Conservation (phyloP, 805 yeast species). For the Yarrowia divulgata region DNA sequence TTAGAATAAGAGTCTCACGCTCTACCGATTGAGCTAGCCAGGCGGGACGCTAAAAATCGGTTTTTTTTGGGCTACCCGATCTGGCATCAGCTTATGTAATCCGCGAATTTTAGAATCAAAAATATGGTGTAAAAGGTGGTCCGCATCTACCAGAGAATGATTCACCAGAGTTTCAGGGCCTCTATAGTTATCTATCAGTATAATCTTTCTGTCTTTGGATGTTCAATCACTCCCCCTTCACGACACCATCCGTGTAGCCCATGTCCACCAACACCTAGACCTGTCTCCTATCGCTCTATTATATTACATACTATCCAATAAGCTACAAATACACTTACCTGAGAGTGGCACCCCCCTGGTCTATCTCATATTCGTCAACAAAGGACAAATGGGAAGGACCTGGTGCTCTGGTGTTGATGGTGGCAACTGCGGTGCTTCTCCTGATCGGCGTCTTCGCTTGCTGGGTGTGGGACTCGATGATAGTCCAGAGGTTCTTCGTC, state of each 20-base stretch:
- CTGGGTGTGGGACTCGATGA: background rate
- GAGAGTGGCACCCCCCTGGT: too few relatives aligned
- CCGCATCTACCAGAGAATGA: too few relatives aligned
- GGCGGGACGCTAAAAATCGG: background rate
- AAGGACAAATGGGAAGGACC: background rate
- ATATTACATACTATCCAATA: background rate
- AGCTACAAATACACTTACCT: background rate
- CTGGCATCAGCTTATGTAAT: background rate
- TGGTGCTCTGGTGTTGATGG: background rate
- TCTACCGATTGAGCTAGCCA: conserved; percentile 35
- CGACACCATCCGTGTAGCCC: too few relatives aligned
- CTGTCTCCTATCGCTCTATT: background rate
- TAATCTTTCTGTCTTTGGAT: too few relatives aligned
- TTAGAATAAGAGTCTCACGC: conserved; percentile 28
- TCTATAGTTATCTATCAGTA: too few relatives aligned
- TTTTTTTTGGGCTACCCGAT: background rate
- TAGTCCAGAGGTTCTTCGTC: too few relatives aligned
- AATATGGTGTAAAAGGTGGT: too few relatives aligned
- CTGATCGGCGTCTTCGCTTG: background rate
- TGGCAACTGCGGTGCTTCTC: background rate
- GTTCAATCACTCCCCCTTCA: too few relatives aligned
- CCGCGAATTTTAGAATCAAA: background rate
- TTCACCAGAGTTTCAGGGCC: too few relatives aligned
- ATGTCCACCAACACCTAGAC: too few relatives aligned
- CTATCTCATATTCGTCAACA: background rate